Conservation (phyloP, 192 early-diverging fungal species). For the Coemansia sp. region DNA sequence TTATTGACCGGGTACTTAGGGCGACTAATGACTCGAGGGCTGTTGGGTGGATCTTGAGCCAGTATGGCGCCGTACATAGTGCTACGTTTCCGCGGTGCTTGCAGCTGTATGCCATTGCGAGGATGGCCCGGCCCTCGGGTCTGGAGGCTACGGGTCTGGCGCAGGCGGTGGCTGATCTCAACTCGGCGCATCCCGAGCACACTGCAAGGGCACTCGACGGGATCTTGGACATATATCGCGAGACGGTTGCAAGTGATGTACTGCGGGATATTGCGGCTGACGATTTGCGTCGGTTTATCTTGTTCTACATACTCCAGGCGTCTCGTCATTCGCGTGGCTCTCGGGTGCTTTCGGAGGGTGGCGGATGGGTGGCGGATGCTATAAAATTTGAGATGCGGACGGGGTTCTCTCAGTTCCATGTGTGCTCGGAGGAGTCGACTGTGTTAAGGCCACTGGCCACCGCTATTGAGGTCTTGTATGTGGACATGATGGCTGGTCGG, state of each 20-base stretch:
- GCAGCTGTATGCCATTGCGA: constrained; percentile 34
- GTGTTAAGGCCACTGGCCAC: constrained; percentile 20
- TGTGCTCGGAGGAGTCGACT: constrained; percentile 12
- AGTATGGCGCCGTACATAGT: constrained; percentile 31
- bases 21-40: constrained; percentile 37
- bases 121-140: constrained; percentile 10
- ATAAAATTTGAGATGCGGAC: constrained; percentile 47
- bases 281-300: constrained; percentile 39
- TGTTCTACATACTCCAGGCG: constrained; percentile 39
- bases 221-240: constrained; percentile 27
- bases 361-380: constrained; percentile 30
- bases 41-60: constrained; percentile 41
- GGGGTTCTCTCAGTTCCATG: constrained; percentile 36
- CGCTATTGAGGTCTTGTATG: constrained; percentile 36
- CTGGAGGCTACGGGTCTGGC: constrained; percentile 22
- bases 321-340: neutral
- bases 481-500: constrained; percentile 14
- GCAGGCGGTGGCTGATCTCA: constrained; percentile 32
- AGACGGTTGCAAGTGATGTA: neutral
- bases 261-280: neutral
- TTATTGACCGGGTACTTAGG: constrained; percentile 21
- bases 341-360: neutral
- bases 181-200: constrained; percentile 12
- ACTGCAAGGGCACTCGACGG: constrained; percentile 20
- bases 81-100: constrained; percentile 30